These are phyloP conservation scores for Tirmania nivea DNA, from an alignment of 495 filamentous ascomycete genomes.

Conservation along the genomic window DNA sequence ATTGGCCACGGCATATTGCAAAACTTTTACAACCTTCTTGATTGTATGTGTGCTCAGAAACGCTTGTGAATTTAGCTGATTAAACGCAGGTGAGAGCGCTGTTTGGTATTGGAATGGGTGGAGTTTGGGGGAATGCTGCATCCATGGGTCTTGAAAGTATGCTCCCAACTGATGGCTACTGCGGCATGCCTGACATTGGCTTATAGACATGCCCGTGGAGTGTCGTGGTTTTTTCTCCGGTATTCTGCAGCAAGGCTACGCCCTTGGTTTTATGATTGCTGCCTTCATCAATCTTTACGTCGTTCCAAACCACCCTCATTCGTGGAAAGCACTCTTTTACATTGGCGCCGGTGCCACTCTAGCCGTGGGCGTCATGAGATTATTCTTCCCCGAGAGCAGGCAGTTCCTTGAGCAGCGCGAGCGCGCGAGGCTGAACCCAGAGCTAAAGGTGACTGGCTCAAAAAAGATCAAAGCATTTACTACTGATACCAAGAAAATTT, in stretches of 20 bases:
- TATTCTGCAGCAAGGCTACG: slow-evolving; percentile 57
- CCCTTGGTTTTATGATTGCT: slow-evolving; percentile 51
- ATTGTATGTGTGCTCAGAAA: slow-evolving; percentile 26
- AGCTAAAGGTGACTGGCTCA: slow-evolving; percentile 5
- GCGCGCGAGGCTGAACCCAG: slow-evolving; percentile 20
- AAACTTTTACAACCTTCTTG: slow-evolving; percentile 44
- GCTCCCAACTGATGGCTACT: slow-evolving; percentile 8
- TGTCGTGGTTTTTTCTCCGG: slow-evolving; percentile 57
- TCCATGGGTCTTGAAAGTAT: slow-evolving; percentile 55
- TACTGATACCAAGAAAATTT: slow-evolving; percentile 31
- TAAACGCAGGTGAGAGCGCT: slow-evolving; percentile 24
- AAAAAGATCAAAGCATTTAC: slow-evolving; percentile 22
- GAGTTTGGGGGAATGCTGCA: slow-evolving; percentile 61
- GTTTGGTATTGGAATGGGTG: slow-evolving; percentile 69
- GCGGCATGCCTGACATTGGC: not conserved
- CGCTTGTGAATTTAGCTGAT: not conserved
- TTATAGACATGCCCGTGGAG: slow-evolving; percentile 20
- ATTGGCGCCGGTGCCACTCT: slow-evolving; percentile 42
- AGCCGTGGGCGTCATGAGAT: slow-evolving; percentile 38
- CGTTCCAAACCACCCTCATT: slow-evolving; percentile 17
- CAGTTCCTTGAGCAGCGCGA: slow-evolving; percentile 44
- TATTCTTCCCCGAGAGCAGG: slow-evolving; percentile 45
- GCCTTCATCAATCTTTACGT: slow-evolving; percentile 48
- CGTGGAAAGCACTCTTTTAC: slow-evolving; percentile 21
- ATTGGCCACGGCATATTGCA: slow-evolving; percentile 49